Evolutionary conservation across 495 filamentous ascomycete genomes (phyloP), one percentile per base, ranked within the genome.

Genomic region (Chaetomium fimeti): DNA sequence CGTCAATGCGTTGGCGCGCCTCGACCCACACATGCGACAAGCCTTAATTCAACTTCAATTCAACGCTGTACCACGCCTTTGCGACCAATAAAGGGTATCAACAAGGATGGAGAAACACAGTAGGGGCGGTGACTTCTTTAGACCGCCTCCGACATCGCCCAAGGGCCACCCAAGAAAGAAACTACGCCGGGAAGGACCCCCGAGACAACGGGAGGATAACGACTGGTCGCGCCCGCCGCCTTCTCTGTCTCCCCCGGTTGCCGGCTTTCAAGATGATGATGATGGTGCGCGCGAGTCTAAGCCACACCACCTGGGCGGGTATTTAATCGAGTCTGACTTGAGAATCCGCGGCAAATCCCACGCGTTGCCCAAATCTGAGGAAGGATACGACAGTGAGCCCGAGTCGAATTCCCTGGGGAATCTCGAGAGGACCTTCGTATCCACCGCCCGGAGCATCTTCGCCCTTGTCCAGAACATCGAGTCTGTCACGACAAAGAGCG

Each of bases 81-180:
- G 32, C 32, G 8, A 5, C 8, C 1, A 5, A 36, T 36, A 36
- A 36, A 11, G 32, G 3, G 7, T 36, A 60, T 40, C 38, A 40
- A 40, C 38, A 32, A 32, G 7, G 32, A 36, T 36, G 32, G 32
- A 36, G 5, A 36, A 7, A 32, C 29, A 36, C 32, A 36, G 32
- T 36, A 36, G 32, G 32, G 32, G 3, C 8, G 32, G 32, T 9
- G 32, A 36, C 28, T 42, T n/a, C 22, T 22, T 5, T 13, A 40
- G 47, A 13, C 45, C 29, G 5, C 47, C 58, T 13, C 58, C 58
- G 13, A 61, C 58, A 28, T 24, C 58, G 27, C 15, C 58, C 22
- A 6, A 49, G 40, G 32, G 18, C 15, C 58, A 40, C 7, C 58
- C 32, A 1, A 61, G 42, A 22, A 61, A 61, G 58, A 61, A 27